A percentile compares a stretch with the other conserved stretches of the same genome.
phyloP scores from a whole-genome alignment of 2,329 filamentous ascomycete genomes.

The Monilinia fructicola region DNA sequence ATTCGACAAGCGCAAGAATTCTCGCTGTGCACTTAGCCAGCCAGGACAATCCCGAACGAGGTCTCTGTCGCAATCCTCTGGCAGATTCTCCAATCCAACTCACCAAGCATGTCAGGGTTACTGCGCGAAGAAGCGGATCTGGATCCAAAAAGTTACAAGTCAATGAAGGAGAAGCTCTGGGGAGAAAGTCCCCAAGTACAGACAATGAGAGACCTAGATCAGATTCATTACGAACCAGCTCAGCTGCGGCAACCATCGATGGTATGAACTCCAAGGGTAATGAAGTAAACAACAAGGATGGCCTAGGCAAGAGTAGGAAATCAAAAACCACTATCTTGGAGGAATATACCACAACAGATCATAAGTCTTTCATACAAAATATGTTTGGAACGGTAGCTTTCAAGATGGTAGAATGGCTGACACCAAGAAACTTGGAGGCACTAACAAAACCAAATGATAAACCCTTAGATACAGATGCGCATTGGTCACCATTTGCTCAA shows the following conservation, averaged over 20 bases:
- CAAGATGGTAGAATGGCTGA: conserved; percentile 71
- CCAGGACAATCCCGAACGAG: conserved; percentile 71
- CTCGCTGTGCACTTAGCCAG: conserved; percentile 78
- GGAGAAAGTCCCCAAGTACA: background rate
- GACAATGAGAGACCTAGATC: background rate
- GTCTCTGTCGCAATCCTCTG: conserved; percentile 56
- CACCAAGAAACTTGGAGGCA: conserved; percentile 48
- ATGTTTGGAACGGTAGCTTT: conserved; percentile 65
- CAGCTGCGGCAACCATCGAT: background rate
- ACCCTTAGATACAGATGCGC: background rate
- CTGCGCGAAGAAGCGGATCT: conserved; percentile 15
- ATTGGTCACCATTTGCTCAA: background rate
- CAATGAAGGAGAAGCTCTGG: background rate
- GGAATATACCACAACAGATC: conserved; percentile 50
- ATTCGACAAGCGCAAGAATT: conserved; percentile 75
- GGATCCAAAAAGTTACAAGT: conserved; percentile 2
- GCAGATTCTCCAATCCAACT: conserved; percentile 22
- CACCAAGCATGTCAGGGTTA: conserved; percentile 10
- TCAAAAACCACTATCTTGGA: conserved; percentile 24
- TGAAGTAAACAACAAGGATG: background rate
- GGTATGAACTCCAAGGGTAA: background rate
- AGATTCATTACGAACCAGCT: background rate
- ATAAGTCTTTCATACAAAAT: conserved; percentile 63
- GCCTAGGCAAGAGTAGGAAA: background rate
- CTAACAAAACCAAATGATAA: conserved; percentile 27